Evolutionary conservation across 257 asterid genomes (phyloP).

Genomic region (Solanum ossicruentum): DNA sequence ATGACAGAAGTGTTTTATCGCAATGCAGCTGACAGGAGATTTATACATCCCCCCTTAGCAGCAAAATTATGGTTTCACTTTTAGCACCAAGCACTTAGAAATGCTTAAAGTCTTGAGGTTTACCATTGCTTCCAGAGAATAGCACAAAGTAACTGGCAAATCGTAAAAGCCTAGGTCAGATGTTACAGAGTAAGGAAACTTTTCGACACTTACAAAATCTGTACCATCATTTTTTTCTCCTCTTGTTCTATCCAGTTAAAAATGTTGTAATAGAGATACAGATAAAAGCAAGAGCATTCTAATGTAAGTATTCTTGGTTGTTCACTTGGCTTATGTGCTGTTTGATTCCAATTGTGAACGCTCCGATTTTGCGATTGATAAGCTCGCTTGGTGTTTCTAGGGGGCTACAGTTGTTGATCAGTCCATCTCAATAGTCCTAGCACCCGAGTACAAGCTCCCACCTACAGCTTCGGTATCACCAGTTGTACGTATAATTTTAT

Average conservation of each 20-base stretch:
- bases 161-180: not conserved
- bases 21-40: not conserved
- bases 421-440: constrained; percentile 33
- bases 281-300: not conserved
- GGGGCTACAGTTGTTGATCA: constrained; percentile 62
- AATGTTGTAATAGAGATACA: not conserved
- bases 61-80: not conserved
- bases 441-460: constrained; percentile 35
- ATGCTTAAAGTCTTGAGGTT: not conserved
- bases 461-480: constrained; percentile 17
- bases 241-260: not conserved
- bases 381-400: constrained; percentile 12
- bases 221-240: not conserved
- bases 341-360: not conserved
- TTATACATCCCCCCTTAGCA: not conserved
- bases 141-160: not conserved
- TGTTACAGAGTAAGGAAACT: not conserved
- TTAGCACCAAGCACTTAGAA: not conserved
- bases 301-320: not conserved
- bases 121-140: not conserved
- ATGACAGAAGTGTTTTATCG: not conserved
- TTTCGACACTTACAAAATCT: not conserved
- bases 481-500: constrained; percentile 11
- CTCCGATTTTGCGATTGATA: not conserved
- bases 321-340: not conserved